These are phyloP conservation scores for Colletotrichum lini DNA, from an alignment of 2,329 filamentous ascomycete species.

Conservation along the genomic window DNA sequence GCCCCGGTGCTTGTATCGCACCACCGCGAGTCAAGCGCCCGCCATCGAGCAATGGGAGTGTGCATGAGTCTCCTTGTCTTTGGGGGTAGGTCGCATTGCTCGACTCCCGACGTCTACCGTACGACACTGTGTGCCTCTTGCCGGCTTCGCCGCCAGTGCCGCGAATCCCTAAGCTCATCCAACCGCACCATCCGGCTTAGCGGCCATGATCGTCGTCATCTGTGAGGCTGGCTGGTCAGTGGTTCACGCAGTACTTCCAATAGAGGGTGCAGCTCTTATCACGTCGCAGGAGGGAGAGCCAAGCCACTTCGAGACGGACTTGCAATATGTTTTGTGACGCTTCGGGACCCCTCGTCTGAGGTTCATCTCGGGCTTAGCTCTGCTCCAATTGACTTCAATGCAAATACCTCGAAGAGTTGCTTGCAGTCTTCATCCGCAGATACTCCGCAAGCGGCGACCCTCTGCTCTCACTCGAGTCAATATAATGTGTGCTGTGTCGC, in stretches of 20 bases:
- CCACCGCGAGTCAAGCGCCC: conserved; percentile 38
- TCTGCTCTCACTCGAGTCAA: background rate
- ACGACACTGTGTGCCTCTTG: conserved; percentile 7
- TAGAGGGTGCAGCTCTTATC: conserved; percentile 28
- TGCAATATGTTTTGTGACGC: conserved; percentile 17
- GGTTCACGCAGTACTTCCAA: conserved; percentile 12
- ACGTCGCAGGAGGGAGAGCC: conserved; percentile 3
- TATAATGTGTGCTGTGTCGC: background rate
- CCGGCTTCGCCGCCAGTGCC: conserved; percentile 29
- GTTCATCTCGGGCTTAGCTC: background rate
- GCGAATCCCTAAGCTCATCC: conserved; percentile 15
- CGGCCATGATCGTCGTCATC: conserved; percentile 22
- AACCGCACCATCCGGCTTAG: conserved; percentile 21
- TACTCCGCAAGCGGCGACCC: background rate
- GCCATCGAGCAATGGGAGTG: conserved; percentile 24
- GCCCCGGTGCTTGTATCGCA: conserved; percentile 26
- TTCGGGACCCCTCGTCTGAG: background rate
- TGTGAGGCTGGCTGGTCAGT: conserved; percentile 12
- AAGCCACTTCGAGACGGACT: conserved; percentile 20
- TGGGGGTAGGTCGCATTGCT: conserved; percentile 27
- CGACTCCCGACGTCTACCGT: conserved; percentile 22
- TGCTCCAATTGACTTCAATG: background rate
- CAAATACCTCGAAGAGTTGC: background rate
- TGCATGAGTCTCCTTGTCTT: conserved; percentile 20
- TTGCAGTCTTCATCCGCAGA: background rate